Percentiles rank a stretch among this genome's conserved stretches.
Conservation (phyloP, 495 filamentous ascomycete genomes). For the Collariella sp. region DNA sequence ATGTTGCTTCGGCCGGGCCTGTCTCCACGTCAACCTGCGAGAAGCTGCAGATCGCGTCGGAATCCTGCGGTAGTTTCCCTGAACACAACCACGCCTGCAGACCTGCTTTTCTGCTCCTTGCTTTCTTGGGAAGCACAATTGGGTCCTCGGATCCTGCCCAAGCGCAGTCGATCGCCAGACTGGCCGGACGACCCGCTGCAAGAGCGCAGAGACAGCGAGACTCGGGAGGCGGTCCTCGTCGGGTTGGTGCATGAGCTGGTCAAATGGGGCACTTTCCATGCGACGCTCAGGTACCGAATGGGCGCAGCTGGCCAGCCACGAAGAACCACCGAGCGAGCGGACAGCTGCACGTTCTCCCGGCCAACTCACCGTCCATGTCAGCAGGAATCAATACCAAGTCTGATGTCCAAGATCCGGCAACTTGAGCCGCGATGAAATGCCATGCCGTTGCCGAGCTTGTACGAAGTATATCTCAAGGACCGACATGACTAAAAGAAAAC, state of each 20-base stretch:
- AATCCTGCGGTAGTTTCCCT: conserved; percentile 6
- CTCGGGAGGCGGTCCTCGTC: not conserved
- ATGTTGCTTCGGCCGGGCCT: not conserved
- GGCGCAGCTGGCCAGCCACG: too few species aligned
- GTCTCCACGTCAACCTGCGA: conserved; percentile 1
- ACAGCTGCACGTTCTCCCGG: not conserved
- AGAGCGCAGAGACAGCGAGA: not conserved
- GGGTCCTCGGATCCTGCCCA: not conserved
- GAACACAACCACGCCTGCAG: conserved; percentile 9
- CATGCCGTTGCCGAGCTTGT: too few species aligned
- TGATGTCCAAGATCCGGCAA: too few species aligned
- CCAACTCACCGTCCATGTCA: too few species aligned
- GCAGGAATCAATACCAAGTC: too few species aligned
- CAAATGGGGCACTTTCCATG: not conserved
- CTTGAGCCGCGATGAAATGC: too few species aligned
- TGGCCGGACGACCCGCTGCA: not conserved
- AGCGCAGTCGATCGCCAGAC: not conserved
- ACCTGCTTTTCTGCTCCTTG: not conserved
- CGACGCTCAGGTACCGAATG: too few species aligned
- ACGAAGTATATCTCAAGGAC: too few species aligned
- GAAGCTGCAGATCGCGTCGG: conserved; percentile 8
- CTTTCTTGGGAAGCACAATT: not conserved
- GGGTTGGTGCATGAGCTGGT: conserved; percentile 6
- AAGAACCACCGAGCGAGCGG: too few species aligned
- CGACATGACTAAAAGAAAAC: too few species aligned